Base-by-base conservation (phyloP, 176 grass and related monocot species). In the Aegilops bicornis region DNA sequence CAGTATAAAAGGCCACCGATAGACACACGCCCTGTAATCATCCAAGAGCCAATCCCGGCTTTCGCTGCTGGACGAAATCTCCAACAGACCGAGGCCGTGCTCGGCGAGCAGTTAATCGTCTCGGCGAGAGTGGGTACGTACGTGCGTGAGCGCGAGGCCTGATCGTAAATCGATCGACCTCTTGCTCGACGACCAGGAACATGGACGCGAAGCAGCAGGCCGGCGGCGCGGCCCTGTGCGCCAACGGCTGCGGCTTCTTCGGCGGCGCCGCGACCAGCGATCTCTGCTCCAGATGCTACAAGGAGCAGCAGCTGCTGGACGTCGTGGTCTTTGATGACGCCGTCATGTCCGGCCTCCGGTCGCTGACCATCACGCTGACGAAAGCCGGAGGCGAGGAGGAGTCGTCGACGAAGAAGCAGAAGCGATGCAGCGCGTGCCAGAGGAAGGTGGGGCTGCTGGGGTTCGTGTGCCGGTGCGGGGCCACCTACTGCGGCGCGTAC, bases 271-370 rank as follows among this genome's bases (percentile, higher is more conserved):
- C 29, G 22, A 76, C 29, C 36, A 54, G 64, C 20, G 56, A 67
- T 69, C 70, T 87, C 59, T 87, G 86, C 61, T 24, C 47, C 16
- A 22, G 31, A 35, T 83, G 79, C 86, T 81, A 82, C 79, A 17
- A 1, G 20, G 19, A 71, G 69, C 20, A 12, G 30, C 70, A 88
- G 23, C 68, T 61, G 35, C 64, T 89, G 29, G 74, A 69, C 7
- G 30, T 50, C 19, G 65, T 43, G 27, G 63, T 22, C 75, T 61
- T 77, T 19, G 68, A 48, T 15, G 77, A 79, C 6, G 81, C 52
- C 19, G 64, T 73, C 65, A 70, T 30, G 50, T 62, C 61, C 66
- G 15, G 64, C 17, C 25, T 64, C 8, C 36, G 31, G 4, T 8
- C 36, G 69, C 36, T 73, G 36, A 7, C 10, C 62, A 15, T 64